These are phyloP conservation scores for Lentinula aciculospora DNA, from an alignment of 768 basidiomycete species.

Conservation along the genomic window DNA sequence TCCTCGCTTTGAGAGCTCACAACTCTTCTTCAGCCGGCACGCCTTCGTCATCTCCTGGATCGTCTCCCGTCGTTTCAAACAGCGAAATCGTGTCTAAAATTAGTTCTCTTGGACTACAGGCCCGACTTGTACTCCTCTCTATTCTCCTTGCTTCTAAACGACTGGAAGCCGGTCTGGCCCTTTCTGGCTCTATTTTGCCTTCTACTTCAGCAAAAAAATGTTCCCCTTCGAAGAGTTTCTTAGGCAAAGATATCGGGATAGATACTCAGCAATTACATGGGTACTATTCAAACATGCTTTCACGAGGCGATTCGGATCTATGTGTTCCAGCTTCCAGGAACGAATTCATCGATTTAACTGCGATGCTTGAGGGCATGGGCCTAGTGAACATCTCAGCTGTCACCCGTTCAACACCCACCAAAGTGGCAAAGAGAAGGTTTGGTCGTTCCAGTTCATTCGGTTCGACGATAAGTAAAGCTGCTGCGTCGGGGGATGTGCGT, in stretches of 20 bases:
- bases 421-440: slow-evolving; percentile 46
- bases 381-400: slow-evolving; percentile 41
- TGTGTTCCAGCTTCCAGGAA: slow-evolving; percentile 66
- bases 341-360: slow-evolving; percentile 70
- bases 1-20: slow-evolving; percentile 72
- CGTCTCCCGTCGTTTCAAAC: slow-evolving; percentile 23
- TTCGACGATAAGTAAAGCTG: slow-evolving; percentile 27
- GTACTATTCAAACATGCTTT: slow-evolving; percentile 58
- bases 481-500: slow-evolving; percentile 39
- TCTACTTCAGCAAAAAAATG: slow-evolving; percentile 53
- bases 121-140: slow-evolving; percentile 61
- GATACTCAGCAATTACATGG: slow-evolving; percentile 58
- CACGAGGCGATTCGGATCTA: slow-evolving; percentile 44
- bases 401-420: slow-evolving; percentile 32
- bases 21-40: slow-evolving; percentile 31
- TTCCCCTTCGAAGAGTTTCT: slow-evolving; percentile 27
- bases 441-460: slow-evolving; percentile 55
- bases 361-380: slow-evolving; percentile 70
- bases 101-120: slow-evolving; percentile 65
- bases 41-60: slow-evolving; percentile 10
- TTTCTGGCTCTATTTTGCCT: slow-evolving; percentile 31
- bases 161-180: slow-evolving; percentile 47
- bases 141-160: slow-evolving; percentile 63
- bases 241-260: slow-evolving; percentile 30
- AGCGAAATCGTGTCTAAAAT: slow-evolving; percentile 68